These are phyloP conservation scores for Leccinellum albellum DNA, from an alignment of 768 basidiomycete genomes.

Conservation along the genomic window DNA sequence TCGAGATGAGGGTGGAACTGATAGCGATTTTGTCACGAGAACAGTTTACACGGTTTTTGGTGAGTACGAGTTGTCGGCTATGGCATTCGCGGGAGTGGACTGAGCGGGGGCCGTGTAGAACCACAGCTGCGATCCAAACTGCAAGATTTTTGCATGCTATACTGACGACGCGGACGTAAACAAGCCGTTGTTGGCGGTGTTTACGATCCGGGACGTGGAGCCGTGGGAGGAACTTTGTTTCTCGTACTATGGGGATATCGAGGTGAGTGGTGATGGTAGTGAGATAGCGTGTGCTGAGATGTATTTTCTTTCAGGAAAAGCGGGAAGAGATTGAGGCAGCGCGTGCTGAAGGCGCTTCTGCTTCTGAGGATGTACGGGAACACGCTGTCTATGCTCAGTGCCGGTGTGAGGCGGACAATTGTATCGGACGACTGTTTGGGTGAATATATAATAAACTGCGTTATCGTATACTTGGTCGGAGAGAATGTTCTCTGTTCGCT, in stretches of 20 bases:
- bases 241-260: slow-evolving; percentile 62
- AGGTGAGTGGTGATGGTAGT: slow-evolving; percentile 25
- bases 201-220: slow-evolving; percentile 61
- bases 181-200: slow-evolving; percentile 67
- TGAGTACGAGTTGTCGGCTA: slow-evolving; percentile 32
- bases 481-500: background rate
- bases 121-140: slow-evolving; percentile 89
- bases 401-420: slow-evolving; percentile 49
- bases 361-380: slow-evolving; percentile 12
- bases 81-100: background rate
- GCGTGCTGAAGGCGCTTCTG: background rate
- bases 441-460: slow-evolving; percentile 6
- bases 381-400: slow-evolving; percentile 49
- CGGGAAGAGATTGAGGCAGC: slow-evolving; percentile 15
- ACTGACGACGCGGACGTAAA: slow-evolving; percentile 72
- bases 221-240: slow-evolving; percentile 73
- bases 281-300: background rate
- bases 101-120: slow-evolving; percentile 49
- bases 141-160: slow-evolving; percentile 64
- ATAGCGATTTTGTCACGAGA: background rate
- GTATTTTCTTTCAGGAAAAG: slow-evolving; percentile 16
- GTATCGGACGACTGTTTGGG: slow-evolving; percentile 39
- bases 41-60: slow-evolving; percentile 92
- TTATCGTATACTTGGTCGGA: background rate
- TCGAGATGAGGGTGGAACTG: slow-evolving; percentile 1